These are phyloP conservation scores for Mycena amicta DNA, from an alignment of 768 basidiomycete species.

Conservation along the genomic window DNA sequence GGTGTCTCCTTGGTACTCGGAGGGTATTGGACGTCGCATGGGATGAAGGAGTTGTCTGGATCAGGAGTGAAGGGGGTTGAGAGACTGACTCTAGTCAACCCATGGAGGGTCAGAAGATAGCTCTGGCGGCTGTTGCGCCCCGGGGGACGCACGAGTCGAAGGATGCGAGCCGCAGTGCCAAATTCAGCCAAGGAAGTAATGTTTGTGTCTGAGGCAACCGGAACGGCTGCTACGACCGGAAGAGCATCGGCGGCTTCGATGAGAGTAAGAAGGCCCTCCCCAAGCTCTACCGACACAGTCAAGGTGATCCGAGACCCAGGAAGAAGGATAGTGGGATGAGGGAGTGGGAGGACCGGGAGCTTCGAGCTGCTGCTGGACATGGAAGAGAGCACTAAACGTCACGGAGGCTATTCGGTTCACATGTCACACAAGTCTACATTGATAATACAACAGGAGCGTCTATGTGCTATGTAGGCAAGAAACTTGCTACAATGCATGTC, in stretches of 20 bases:
- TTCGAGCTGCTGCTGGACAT: conserved; percentile 45
- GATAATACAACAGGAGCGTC: not conserved
- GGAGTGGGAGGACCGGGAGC: conserved; percentile 70
- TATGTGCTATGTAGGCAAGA: conserved; percentile 57
- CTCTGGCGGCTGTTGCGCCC: conserved; percentile 56
- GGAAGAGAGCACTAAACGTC: not conserved
- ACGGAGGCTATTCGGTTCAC: not conserved
- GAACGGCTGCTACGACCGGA: conserved; percentile 70
- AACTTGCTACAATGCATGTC: conserved; percentile 45
- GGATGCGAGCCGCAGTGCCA: conserved; percentile 72
- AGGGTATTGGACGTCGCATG: conserved; percentile 52
- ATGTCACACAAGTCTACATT: not conserved
- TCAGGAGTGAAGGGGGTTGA: conserved; percentile 37
- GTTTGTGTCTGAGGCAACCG: conserved; percentile 33
- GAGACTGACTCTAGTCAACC: conserved; percentile 67
- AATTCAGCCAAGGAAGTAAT: conserved; percentile 47
- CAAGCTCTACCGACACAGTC: conserved; percentile 62
- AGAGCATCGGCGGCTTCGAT: conserved; percentile 71
- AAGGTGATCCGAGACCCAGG: conserved; percentile 73
- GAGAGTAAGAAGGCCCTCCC: conserved; percentile 65
- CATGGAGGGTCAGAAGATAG: conserved; percentile 73
- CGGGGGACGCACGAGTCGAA: conserved; percentile 67
- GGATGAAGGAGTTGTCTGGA: conserved; percentile 31
- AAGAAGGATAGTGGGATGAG: conserved; percentile 72
- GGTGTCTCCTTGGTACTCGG: conserved; percentile 48